These are phyloP conservation scores for Butyriboletus loyo DNA, from an alignment of 768 basidiomycete species.

Conservation along the genomic window DNA sequence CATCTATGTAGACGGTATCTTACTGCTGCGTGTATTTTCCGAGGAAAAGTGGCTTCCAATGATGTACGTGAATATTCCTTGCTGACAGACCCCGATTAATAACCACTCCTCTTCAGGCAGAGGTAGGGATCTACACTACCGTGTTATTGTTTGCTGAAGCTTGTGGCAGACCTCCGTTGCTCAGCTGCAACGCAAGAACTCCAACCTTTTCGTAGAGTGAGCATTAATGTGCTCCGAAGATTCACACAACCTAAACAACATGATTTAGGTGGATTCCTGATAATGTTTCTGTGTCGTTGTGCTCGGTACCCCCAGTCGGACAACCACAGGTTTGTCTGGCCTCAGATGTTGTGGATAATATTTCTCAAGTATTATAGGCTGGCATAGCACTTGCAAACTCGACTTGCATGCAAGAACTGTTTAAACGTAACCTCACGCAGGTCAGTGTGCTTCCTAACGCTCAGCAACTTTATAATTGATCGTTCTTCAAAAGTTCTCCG, in stretches of 20 bases:
- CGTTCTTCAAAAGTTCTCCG: constrained; percentile 49
- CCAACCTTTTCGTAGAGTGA: constrained; percentile 76
- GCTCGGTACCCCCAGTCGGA: constrained; percentile 81
- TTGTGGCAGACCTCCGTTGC: constrained; percentile 57
- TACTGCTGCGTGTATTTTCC: constrained; percentile 84
- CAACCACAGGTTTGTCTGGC: constrained; percentile 54
- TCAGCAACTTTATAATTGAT: constrained; percentile 1
- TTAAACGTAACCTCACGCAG: constrained; percentile 66
- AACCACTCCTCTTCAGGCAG: constrained; percentile 37
- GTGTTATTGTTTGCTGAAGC: constrained; percentile 3
- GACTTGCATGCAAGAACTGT: constrained; percentile 82
- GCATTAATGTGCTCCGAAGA: constrained; percentile 14
- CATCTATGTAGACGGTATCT: constrained; percentile 62
- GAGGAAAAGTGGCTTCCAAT: constrained; percentile 75
- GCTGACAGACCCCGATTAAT: not conserved
- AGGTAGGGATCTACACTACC: constrained; percentile 39
- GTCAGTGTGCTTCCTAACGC: constrained; percentile 33
- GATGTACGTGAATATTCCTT: constrained; percentile 52
- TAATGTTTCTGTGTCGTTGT: constrained; percentile 81
- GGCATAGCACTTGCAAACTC: constrained; percentile 75
- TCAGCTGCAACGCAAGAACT: constrained; percentile 74
- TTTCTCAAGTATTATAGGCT: constrained; percentile 39
- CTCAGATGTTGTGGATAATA: not conserved
- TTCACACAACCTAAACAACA: not conserved
- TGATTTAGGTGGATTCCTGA: constrained; percentile 79